These are phyloP conservation scores for Plasmodium gonderi DNA, from an alignment of 169 alveolate genomes.

Conservation along the genomic window DNA sequence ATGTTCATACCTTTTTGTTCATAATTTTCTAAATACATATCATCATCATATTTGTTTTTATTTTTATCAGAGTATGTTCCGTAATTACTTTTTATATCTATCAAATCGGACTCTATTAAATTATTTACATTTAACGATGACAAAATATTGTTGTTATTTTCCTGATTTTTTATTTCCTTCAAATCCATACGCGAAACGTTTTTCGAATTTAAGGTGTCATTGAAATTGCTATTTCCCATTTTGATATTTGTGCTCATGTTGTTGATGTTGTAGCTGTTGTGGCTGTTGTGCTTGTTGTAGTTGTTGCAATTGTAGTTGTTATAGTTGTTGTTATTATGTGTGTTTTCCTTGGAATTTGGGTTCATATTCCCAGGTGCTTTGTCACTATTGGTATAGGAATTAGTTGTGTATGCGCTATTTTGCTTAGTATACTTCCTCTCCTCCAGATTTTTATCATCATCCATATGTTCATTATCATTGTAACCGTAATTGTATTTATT, in stretches of 20 bases:
- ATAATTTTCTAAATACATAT: background rate
- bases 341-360: background rate
- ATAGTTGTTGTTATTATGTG: background rate
- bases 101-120: constrained; percentile 65
- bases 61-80: background rate
- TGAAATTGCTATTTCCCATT: constrained; percentile 56
- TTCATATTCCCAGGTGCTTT: background rate
- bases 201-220: constrained; percentile 8
- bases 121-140: constrained; percentile 60
- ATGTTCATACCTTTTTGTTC: constrained; percentile 1
- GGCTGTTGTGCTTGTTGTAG: background rate
- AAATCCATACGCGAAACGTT: constrained; percentile 12
- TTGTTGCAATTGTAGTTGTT: constrained; percentile 1
- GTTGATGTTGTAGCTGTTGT: constrained; percentile 54
- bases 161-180: constrained; percentile 17
- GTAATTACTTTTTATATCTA: constrained; percentile 50
- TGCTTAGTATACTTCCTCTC: background rate
- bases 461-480: background rate
- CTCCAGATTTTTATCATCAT: background rate
- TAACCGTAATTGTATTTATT: background rate
- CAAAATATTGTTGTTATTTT: constrained; percentile 7
- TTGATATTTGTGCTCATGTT: constrained; percentile 52
- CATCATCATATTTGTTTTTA: background rate
- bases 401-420: background rate
- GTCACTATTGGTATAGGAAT: too few species aligned